Percentiles rank a stretch among this genome's conserved stretches.
Evolutionary conservation across 1,284 basidiomycete species (phyloP).

Genomic region (Tylopilus sp.): DNA sequence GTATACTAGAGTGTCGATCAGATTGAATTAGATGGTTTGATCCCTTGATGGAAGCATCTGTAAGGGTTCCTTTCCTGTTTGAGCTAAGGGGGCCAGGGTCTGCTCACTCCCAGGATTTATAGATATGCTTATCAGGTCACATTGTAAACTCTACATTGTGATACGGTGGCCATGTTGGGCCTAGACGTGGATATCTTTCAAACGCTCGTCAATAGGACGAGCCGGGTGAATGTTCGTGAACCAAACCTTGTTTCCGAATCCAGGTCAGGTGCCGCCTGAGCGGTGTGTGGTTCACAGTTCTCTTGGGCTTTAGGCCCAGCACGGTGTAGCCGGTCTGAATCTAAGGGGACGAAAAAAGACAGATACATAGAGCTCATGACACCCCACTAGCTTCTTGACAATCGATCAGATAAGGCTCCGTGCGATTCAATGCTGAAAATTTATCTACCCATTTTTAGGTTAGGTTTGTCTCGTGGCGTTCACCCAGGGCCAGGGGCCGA

Average conservation of each 20-base stretch:
- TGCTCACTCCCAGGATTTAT: conserved; percentile 18
- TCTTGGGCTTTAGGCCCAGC: background rate
- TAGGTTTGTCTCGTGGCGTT: background rate
- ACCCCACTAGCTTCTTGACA: conserved; percentile 8
- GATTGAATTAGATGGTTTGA: conserved; percentile 7
- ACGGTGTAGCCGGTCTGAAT: background rate
- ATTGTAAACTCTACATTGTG: background rate
- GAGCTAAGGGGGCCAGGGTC: conserved; percentile 22
- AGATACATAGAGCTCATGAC: conserved; percentile 5
- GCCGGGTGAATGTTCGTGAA: background rate
- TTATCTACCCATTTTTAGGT: conserved; percentile 7
- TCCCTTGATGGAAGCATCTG: conserved; percentile 20
- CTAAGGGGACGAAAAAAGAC: conserved; percentile 3
- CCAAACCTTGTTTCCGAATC: conserved; percentile 14
- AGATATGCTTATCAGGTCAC: background rate
- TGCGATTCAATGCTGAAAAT: background rate
- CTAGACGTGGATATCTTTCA: background rate
- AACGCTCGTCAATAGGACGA: conserved; percentile 15
- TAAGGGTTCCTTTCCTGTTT: conserved; percentile 27
- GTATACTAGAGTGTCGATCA: conserved; percentile 15
- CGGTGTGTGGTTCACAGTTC: too few relatives aligned
- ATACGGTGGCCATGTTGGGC: too few relatives aligned
- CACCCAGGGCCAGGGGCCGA: conserved; percentile 5
- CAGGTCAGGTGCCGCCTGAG: too few relatives aligned
- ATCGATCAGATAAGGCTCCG: conserved; percentile 14